Base-by-base conservation (phyloP, 257 asterid species). In the Salvia rosmarinus region DNA sequence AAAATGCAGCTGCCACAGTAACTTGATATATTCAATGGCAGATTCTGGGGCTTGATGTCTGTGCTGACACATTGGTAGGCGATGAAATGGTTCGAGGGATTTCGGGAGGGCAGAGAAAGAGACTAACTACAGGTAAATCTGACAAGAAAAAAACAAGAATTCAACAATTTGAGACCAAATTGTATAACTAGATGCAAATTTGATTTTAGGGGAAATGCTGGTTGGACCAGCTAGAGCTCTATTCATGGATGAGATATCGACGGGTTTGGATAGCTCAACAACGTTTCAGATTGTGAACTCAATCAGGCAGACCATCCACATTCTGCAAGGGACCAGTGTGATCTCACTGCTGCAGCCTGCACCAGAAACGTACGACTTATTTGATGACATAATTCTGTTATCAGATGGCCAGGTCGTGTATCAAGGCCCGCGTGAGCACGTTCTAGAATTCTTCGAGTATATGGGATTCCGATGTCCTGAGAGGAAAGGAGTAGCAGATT, bases 231-330 rank as follows among this genome's bases (percentile, higher is more conserved):
- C 96, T 51, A 82, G 90, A 81, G 97, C 90, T 1, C 79, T 93
- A 34, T 87, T 93, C 42, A 93, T 93, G 98, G 98, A 93, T 67
- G 98, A 93, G 86, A 90, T 93, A 81, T 93, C 98, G 1, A 93
- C 95, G 4, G 98, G 98, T 46, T 79, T 93, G 81, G 98, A 93
- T 43, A 88, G 95, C 59, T 93, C 98, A 9, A 93, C 98, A 6
- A 90, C 98, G 9, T 90, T 80, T 56, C 91, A 86, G 72, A 90
- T 93, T 5, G 95, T 90, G 66, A 89, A 93, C 55, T 87, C 96
- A 0, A 82, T 93, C 25, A 81, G 79, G 70, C 96, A 90, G 58
- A 83, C 86, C 37, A 84, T 93, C 77, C 96, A 93, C 79, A 82
- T 90, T 68, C 78, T 87, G 6, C 87, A 87, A 77, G 97, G 96